Base-by-base conservation (phyloP, 208 protist genomes). In the Zelonia costaricensis region DNA sequence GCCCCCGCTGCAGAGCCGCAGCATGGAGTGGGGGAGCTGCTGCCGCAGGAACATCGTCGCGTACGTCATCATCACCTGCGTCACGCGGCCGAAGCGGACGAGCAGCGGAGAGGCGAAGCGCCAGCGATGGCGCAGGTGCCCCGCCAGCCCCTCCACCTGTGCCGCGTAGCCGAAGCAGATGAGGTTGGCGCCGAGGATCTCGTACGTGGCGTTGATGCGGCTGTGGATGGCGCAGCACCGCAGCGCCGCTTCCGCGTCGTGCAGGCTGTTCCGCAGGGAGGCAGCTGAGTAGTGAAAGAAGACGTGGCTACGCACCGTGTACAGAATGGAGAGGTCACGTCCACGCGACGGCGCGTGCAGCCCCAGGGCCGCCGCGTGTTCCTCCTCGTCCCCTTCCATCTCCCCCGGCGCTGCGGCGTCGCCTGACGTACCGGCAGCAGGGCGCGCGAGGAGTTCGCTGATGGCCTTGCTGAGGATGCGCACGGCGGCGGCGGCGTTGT, bases 1-100 rank as follows among this genome's bases (percentile, higher is more conserved):
- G 4, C 51, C 51, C 1, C 51, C 51, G 22, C 10, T 22, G 51
- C 51, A 57, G 33, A 30, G n/a, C 33, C 23, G 36, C 35, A 57
- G 6, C 35, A 23, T 45, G 3, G 55, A 48, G 12, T 22, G 20
- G 15, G 42, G 40, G 7, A 65, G 42, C 51, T 65, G 66, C 57
- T 72, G 66, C 10, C 22, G 56, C 18, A 72, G 33, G 25, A 72
- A 72, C 31, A 63, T 44, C 1, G 58, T 42, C 1, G 49, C 58
- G 57, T 72, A 72, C 8, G 66, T 65, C 51, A 72, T 52, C 66
- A 72, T 65, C 38, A 72, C 66, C 66, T 72, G 66, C n/a, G 52
- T 55, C 12, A 72, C 66, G 13, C 66, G 66, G 23, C 55, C 51
- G 0, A 72, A 49, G 3, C 66, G 66, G 2, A 48, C 40, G 13